Base-by-base conservation (phyloP, 345 rosid species). In the Melaleuca quinquenervia region DNA sequence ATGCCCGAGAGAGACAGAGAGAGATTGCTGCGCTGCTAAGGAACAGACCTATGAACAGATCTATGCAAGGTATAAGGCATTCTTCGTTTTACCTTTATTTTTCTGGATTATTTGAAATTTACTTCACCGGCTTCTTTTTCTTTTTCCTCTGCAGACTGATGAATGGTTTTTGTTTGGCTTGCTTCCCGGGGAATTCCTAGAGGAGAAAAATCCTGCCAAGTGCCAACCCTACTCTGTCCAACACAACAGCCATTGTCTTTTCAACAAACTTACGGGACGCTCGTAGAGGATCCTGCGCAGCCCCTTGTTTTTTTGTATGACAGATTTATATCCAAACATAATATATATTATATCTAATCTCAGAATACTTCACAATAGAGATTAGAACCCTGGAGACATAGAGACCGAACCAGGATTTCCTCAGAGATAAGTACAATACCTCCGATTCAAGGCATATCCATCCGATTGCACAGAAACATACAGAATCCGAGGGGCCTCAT, bases 1-100 rank as follows among this genome's bases (percentile, higher is more conserved):
- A 52, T 50, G 58, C 80, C 36, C 48, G 52, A 62, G 52, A 62
- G 52, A 60, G 53, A 52, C 45, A 80, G 44, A 85, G 82, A 56
- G 49, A 82, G 86, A 16, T 84, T 88, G 88, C 91, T 88, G 82
- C 76, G 20, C 52, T 50, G 82, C 84, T 83, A 84, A 88, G 89
- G 29, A 88, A 90, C 55, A 60, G 78, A 27, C 86, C 75, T 83
- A 29, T 64, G 20, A 32, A 41, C 24, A 21, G 48, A 70, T 36
- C 80, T 70, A 36, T 18, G 22, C 62, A 24, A 56, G 27, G 6
- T 16, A 27, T 3, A 3, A n/a, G 70, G 70, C 12, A 36, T 70
- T 18, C 80, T 36, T 36, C 45, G 22, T 32, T 64, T 16, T 32
- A 20, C 78, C 20, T 32, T 36, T 36, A 36, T 2, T 36, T 36